These are phyloP conservation scores for Zygosaccharomyces rouxii DNA, from an alignment of 805 yeast genomes.

Conservation along the genomic window DNA sequence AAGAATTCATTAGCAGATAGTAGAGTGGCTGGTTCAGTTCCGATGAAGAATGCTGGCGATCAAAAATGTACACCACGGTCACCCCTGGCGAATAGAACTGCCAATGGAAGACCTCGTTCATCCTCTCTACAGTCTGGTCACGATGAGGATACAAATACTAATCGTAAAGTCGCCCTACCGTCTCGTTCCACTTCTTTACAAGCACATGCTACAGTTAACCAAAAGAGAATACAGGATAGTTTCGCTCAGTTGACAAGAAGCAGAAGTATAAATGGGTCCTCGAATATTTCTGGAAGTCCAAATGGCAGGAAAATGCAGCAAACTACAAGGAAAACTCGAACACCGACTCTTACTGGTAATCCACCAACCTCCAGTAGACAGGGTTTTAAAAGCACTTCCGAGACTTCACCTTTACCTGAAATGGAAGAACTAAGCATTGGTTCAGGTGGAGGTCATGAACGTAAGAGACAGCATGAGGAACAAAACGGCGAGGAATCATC, in stretches of 20 bases:
- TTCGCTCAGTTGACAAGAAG: slow-evolving; percentile 13
- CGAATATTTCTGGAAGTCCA: slow-evolving; percentile 1
- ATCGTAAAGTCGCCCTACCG: slow-evolving; percentile 3
- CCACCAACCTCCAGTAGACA: neutral
- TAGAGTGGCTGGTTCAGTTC: slow-evolving; percentile 4
- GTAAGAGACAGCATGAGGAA: neutral
- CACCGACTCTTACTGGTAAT: slow-evolving; percentile 1
- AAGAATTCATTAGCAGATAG: slow-evolving; percentile 17
- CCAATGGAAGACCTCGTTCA: slow-evolving; percentile 29
- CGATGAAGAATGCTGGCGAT: slow-evolving; percentile 5
- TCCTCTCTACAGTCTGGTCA: slow-evolving; percentile 32
- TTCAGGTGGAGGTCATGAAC: neutral
- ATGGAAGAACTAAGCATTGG: slow-evolving; percentile 4
- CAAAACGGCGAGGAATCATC: neutral
- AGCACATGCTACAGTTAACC: slow-evolving; percentile 27
- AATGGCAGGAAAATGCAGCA: slow-evolving; percentile 1
- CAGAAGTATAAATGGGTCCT: neutral
- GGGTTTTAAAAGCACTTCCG: neutral
- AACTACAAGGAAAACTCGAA: neutral
- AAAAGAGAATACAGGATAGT: slow-evolving; percentile 27
- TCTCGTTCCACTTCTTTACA: slow-evolving; percentile 33
- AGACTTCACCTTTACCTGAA: slow-evolving; percentile 6
- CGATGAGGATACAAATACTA: slow-evolving; percentile 3
- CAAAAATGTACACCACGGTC: slow-evolving; percentile 6
- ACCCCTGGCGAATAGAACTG: slow-evolving; percentile 7